Base-by-base conservation (phyloP, 2,329 filamentous ascomycete genomes). In the Aspergillus tamarii region DNA sequence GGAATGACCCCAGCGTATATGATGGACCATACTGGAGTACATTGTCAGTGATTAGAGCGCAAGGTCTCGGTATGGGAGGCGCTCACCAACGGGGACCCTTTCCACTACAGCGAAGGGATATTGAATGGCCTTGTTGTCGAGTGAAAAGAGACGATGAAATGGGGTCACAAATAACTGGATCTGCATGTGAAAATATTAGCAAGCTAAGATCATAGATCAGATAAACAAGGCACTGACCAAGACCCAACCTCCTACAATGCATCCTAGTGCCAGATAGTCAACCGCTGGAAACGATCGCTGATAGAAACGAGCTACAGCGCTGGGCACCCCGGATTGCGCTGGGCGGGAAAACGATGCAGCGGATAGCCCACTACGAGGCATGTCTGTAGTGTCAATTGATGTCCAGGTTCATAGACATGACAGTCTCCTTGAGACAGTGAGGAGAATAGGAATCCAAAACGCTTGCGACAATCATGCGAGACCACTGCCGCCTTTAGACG, bases 81-180 rank as follows among this genome's bases (percentile, higher is more conserved):
- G 12, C 89, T 69, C 83, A 91, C 90, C 76, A 16, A 96, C 88
- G 9, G 93, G 84, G 0, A 99, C 95, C 66, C 93, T 87, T 78
- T 99, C 94, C 57, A 90, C 80, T 62, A 90, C 84, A 26, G 95
- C 93, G 79, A 96, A 91, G 0, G 95, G 95, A 73, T 91, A 97
- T 67, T 92, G 89, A 64, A 98, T 93, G 57, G 88, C 84, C 28
- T 91, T 85, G 76, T 98, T 93, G 75, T 93, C 91, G 66, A 98
- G 86, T 67, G 88, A 91, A 81, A 99, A 98, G 88, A 97, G 91
- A 80, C 92, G 93, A 77, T 98, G 93, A 76, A 98, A 98, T 0
- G 95, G 95, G 65, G 90, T 89, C 70, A 92, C 85, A 68, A 91
- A 84, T 71, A 91, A 81, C 77, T 88, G 84, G 50, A 92, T 84